Percentiles rank a stretch among this genome's conserved stretches.
Evolutionary conservation across 805 yeast species (phyloP).

Genomic region (Saccharomycopsis lassenensis): DNA sequence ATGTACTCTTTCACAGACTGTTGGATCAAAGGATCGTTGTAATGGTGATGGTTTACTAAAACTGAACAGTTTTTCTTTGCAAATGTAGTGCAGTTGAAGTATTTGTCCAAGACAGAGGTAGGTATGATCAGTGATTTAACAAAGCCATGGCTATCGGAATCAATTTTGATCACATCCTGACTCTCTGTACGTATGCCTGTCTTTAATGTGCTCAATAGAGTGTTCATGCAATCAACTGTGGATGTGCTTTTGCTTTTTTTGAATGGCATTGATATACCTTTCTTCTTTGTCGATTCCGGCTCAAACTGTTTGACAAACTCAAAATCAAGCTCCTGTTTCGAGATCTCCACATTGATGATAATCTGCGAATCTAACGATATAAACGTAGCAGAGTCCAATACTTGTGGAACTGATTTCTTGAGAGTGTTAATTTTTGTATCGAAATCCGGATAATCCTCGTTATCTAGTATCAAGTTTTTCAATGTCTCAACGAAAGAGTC

Average conservation of each 20-base stretch:
- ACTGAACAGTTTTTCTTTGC: no score
- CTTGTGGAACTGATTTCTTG: conserved; percentile 26
- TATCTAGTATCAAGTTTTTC: neutral
- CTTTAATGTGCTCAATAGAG: no score
- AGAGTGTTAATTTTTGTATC: conserved; percentile 20
- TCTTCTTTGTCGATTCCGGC: conserved; percentile 34
- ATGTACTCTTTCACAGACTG: conserved; percentile 35
- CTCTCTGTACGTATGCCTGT: no score
- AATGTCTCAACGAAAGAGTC: neutral
- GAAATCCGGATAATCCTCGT: neutral
- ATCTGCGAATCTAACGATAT: conserved; percentile 35
- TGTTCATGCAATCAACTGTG: no score
- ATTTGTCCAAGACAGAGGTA: no score
- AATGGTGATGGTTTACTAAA: no score
- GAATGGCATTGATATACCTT: no score
- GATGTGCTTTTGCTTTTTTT: no score
- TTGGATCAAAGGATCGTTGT: conserved; percentile 24
- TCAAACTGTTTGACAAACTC: conserved; percentile 40
- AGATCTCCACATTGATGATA: conserved; percentile 43
- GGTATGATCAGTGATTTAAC: no score
- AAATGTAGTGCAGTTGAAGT: no score
- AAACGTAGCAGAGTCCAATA: conserved; percentile 37
- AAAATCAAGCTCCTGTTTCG: conserved; percentile 29
- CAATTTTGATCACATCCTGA: no score
- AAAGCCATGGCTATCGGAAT: no score